phyloP scores from a whole-genome alignment of 164 flowering plant species.

The Annona cherimola region DNA sequence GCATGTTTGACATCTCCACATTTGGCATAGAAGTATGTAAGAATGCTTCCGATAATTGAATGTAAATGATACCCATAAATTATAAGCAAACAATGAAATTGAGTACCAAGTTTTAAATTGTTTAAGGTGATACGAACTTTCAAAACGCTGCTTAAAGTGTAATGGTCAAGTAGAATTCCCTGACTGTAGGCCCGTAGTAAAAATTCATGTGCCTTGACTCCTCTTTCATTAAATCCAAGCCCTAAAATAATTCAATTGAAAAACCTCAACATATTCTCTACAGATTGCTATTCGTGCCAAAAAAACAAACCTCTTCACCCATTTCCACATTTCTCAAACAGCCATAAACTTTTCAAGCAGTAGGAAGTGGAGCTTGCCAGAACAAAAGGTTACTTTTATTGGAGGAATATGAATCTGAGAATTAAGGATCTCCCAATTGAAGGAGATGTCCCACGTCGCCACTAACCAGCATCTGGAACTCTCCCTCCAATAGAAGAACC shows the following conservation, averaged over 20 bases:
- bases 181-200: conserved; percentile 13
- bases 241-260: conserved; percentile 25
- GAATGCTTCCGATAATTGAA: conserved; percentile 21
- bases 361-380: conserved; percentile 14
- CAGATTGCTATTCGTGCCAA: conserved; percentile 1
- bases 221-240: conserved; percentile 12
- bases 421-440: too few species aligned
- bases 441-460: too few species aligned
- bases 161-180: conserved; percentile 19
- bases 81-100: conserved; percentile 26
- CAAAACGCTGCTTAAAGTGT: conserved; percentile 22
- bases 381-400: too few species aligned
- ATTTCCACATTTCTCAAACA: conserved; percentile 6
- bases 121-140: conserved; percentile 13
- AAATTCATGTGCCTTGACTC: conserved; percentile 13
- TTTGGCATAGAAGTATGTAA: conserved; percentile 22
- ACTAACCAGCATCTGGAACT: conserved; percentile 22
- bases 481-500: conserved; percentile 25
- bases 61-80: conserved; percentile 20
- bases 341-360: conserved; percentile 21
- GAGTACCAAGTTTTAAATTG: conserved; percentile 18
- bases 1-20: conserved; percentile 15
- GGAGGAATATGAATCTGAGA: too few species aligned
- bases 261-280: conserved; percentile 15
- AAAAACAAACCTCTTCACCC: conserved; percentile 20